phyloP scores from a whole-genome alignment of 2,329 filamentous ascomycete species.

The Neonectria coccinea region DNA sequence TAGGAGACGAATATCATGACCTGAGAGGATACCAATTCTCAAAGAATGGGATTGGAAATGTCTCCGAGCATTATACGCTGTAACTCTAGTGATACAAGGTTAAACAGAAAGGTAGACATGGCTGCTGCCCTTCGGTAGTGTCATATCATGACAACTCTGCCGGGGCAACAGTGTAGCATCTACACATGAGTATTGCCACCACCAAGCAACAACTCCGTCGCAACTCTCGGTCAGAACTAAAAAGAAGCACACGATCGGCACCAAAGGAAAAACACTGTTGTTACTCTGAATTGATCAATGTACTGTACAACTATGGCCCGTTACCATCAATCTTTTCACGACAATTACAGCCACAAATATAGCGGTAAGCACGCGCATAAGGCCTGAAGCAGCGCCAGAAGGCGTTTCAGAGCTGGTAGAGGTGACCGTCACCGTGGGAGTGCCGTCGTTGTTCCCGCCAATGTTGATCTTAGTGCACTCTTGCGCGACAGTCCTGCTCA shows the following conservation, averaged over 20 bases:
- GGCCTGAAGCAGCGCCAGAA: slow-evolving; percentile 11
- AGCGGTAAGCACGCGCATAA: neutral
- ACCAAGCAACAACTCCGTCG: neutral
- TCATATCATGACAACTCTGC: neutral
- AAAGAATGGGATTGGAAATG: neutral
- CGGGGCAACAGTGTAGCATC: neutral
- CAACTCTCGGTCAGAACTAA: neutral
- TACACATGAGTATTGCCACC: neutral
- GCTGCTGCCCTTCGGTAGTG: neutral
- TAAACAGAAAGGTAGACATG: neutral
- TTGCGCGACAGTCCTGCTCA: slow-evolving; percentile 7
- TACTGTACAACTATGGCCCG: neutral
- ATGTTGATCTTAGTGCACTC: too few relatives aligned
- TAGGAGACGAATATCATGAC: neutral
- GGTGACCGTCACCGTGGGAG: too few relatives aligned
- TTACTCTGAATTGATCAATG: neutral
- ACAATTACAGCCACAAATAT: slow-evolving; percentile 17
- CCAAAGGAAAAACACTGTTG: neutral
- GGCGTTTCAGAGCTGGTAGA: slow-evolving; percentile 1
- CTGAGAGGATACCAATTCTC: neutral
- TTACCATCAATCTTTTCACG: neutral
- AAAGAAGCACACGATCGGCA: neutral
- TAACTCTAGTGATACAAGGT: neutral
- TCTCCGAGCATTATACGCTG: neutral
- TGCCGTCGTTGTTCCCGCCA: too few relatives aligned